Evolutionary conservation across 495 filamentous ascomycete species (phyloP), one percentile per base, ranked within the genome.

Genomic region (Parathielavia appendiculata): DNA sequence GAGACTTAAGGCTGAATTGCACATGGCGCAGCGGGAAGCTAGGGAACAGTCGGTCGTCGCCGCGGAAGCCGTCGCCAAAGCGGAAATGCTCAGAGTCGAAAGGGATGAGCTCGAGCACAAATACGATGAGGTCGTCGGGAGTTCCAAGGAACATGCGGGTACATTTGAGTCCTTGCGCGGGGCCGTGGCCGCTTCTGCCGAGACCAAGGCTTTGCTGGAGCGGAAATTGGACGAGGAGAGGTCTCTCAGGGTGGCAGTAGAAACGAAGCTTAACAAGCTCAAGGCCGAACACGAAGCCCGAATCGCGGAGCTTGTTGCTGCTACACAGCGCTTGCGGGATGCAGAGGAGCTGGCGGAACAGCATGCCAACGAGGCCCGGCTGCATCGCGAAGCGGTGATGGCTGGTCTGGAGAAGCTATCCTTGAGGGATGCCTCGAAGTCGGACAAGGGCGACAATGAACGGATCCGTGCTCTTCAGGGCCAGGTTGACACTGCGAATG

Each of bases 301-400:
- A 35, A 86, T 83, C 1, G 78, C 85, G 0, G 95, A 99, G 67
- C 75, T 99, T 14, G 91, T 91, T 43, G 82, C 80, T 22, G 77
- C 82, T 0, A 87, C 79, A 23, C 83, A 88, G 58, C 85, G 88
- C 40, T 73, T 97, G 38, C 81, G 83, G 32, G 91, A 97, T 71
- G 84, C 90, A 12, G 92, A 99, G 72, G 92, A 97, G 67, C 69
- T 97, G 32, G 87, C 89, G n/a, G 90, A 93, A 56, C 89, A 83
- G 43, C 84, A 95, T 68, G 87, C 91, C 14, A 85, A 83, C 58
- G 95, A 99, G 71, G 93, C 95, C 1, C 80, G 86, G 43, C 85
- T 87, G 41, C 92, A 97, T 63, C 90, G 90, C 51, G 77, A 89
- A 61, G 91, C 89, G 34, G 84, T 99, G 47, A 73, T 96, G 30